Evolutionary conservation across 495 filamentous ascomycete species (phyloP).

Genomic region (Ascodesmis nigricans): DNA sequence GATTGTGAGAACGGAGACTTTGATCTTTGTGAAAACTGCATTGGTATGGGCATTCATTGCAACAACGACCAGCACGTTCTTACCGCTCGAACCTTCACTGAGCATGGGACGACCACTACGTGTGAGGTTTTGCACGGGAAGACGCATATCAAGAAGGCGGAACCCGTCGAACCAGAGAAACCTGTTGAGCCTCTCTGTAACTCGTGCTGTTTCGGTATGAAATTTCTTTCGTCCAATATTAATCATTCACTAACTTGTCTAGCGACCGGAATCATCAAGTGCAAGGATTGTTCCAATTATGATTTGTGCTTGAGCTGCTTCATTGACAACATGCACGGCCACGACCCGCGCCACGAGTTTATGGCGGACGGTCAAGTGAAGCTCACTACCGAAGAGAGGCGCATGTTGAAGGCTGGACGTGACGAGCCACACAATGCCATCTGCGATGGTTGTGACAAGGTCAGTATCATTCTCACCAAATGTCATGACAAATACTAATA

Average conservation of each 20-base stretch:
- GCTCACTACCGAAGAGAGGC: slow-evolving; percentile 32
- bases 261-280: slow-evolving; percentile 45
- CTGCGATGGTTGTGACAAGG: slow-evolving; percentile 86
- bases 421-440: slow-evolving; percentile 64
- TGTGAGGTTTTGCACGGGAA: too few relatives aligned
- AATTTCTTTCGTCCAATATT: slow-evolving; percentile 1
- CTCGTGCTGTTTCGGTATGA: slow-evolving; percentile 59
- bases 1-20: slow-evolving; percentile 86
- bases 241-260: background rate
- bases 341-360: slow-evolving; percentile 79
- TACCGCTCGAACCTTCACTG: too few relatives aligned
- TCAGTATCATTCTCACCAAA: slow-evolving; percentile 18
- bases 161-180: too few relatives aligned
- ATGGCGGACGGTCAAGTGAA: slow-evolving; percentile 33
- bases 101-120: too few relatives aligned
- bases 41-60: slow-evolving; percentile 54
- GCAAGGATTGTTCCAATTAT: slow-evolving; percentile 65
- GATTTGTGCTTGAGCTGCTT: slow-evolving; percentile 79
- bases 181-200: slow-evolving; percentile 87
- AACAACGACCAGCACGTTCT: slow-evolving; percentile 64
- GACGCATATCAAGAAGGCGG: too few relatives aligned
- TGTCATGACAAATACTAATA: slow-evolving; percentile 18
- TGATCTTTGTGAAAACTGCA: slow-evolving; percentile 69
- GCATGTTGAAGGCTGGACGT: slow-evolving; percentile 59
- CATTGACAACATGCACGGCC: slow-evolving; percentile 54